Percentiles rank a stretch among this genome's conserved stretches.
Evolutionary conservation across 2,329 filamentous ascomycete species (phyloP).

Genomic region (Pseudomassariella vexata): DNA sequence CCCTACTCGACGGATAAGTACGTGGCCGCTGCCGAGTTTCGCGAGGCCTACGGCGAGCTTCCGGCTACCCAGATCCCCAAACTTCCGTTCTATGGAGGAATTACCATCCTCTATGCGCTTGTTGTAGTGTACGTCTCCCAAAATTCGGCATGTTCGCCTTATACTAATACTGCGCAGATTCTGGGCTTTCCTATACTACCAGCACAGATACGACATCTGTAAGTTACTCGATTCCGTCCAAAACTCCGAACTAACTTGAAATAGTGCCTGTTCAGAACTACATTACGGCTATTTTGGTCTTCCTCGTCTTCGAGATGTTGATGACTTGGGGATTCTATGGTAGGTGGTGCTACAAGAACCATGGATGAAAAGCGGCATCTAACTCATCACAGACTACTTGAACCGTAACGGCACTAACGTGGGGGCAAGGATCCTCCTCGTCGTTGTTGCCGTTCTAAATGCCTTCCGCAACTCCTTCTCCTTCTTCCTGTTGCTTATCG

Average conservation of each 20-base stretch:
- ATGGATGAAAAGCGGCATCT: too few species aligned
- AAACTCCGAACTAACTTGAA: conserved; percentile 29
- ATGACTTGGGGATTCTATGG: conserved; percentile 98
- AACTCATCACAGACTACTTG: conserved; percentile 65
- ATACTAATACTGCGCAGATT: conserved; percentile 44
- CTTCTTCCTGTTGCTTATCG: conserved; percentile 94
- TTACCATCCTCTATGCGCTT: conserved; percentile 89
- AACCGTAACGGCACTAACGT: conserved; percentile 83
- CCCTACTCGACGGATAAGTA: conserved; percentile 66
- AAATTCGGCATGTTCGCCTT: too few species aligned
- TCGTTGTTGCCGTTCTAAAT: conserved; percentile 88
- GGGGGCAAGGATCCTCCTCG: conserved; percentile 78
- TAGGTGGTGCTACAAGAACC: conserved; percentile 31
- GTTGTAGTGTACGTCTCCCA: conserved; percentile 66
- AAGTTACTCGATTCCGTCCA: conserved; percentile 34
- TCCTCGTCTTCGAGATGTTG: conserved; percentile 91
- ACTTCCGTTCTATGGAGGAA: conserved; percentile 90
- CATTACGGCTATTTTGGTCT: conserved; percentile 93
- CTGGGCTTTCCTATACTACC: conserved; percentile 94
- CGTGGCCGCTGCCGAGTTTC: conserved; percentile 78
- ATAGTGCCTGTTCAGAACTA: conserved; percentile 95
- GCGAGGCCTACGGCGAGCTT: conserved; percentile 94
- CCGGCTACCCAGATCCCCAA: conserved; percentile 95
- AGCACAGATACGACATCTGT: conserved; percentile 88
- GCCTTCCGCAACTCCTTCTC: conserved; percentile 95